These are phyloP conservation scores for Trametes sanguinea DNA, from an alignment of 768 basidiomycete genomes.

Conservation along the genomic window DNA sequence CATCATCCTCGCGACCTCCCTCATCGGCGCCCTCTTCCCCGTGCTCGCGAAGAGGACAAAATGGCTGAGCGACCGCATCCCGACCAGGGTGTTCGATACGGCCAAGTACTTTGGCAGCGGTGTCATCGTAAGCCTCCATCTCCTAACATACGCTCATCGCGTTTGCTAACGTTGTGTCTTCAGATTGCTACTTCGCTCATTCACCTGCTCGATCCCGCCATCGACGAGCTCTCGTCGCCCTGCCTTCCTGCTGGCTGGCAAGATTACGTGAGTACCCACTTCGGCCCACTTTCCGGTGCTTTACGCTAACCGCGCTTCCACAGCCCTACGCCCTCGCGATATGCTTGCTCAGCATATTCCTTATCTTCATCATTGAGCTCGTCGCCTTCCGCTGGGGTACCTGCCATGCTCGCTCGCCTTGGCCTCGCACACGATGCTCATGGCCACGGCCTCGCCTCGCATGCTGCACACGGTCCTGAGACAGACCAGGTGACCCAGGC, in stretches of 20 bases:
- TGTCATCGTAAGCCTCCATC: constrained; percentile 61
- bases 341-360: constrained; percentile 78
- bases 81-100: constrained; percentile 70
- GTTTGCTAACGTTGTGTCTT: background rate
- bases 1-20: constrained; percentile 65
- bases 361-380: constrained; percentile 83
- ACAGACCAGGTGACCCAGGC: constrained; percentile 21
- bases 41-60: constrained; percentile 56
- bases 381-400: constrained; percentile 87
- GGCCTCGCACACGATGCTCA: constrained; percentile 71
- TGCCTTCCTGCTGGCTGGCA: constrained; percentile 76
- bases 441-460: constrained; percentile 57
- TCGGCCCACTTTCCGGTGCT: background rate
- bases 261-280: constrained; percentile 59
- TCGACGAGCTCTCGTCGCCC: constrained; percentile 65
- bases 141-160: background rate
- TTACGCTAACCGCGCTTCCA: background rate
- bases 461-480: constrained; percentile 75
- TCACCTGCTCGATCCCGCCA: constrained; percentile 75
- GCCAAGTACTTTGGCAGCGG: constrained; percentile 92
- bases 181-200: constrained; percentile 91
- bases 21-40: constrained; percentile 69
- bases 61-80: constrained; percentile 50
- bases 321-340: constrained; percentile 85
- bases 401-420: constrained; percentile 61